These are phyloP conservation scores for Nakaseomyces bracarensis DNA, from an alignment of 1,139 yeast species.

Conservation along the genomic window DNA sequence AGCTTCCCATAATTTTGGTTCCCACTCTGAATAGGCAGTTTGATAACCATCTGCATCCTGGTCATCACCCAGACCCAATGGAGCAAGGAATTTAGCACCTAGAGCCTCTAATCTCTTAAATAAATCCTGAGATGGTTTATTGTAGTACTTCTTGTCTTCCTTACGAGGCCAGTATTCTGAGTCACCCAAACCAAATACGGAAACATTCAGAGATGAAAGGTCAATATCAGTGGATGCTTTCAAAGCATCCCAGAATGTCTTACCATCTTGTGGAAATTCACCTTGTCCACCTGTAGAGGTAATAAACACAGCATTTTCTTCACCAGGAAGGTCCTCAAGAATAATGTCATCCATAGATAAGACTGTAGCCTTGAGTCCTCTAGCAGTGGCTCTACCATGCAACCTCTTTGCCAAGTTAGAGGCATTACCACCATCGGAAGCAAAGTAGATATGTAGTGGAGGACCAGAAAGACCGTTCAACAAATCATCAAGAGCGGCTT, in stretches of 20 bases:
- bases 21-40: slow-evolving; percentile 87
- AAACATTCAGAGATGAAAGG: slow-evolving; percentile 56
- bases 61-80: slow-evolving; percentile 87
- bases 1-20: slow-evolving; percentile 75
- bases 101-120: slow-evolving; percentile 53
- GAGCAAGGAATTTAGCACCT: slow-evolving; percentile 66
- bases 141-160: slow-evolving; percentile 88
- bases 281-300: slow-evolving; percentile 97
- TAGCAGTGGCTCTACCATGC: slow-evolving; percentile 73
- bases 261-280: slow-evolving; percentile 94
- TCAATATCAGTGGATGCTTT: slow-evolving; percentile 66
- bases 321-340: slow-evolving; percentile 70
- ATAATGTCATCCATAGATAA: slow-evolving; percentile 81
- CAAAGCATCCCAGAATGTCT: slow-evolving; percentile 78
- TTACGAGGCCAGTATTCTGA: slow-evolving; percentile 96
- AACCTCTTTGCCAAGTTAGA: slow-evolving; percentile 74
- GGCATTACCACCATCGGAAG: slow-evolving; percentile 95
- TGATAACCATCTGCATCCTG: slow-evolving; percentile 94
- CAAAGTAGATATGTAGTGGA: slow-evolving; percentile 80
- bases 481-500: slow-evolving; percentile 65
- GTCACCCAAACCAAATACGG: slow-evolving; percentile 91
- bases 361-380: slow-evolving; percentile 75
- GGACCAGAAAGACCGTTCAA: slow-evolving; percentile 89
- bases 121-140: slow-evolving; percentile 82
- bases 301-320: slow-evolving; percentile 72